phyloP scores from a whole-genome alignment of 2,329 filamentous ascomycete genomes.

The Aspergillus quadrilineatus region DNA sequence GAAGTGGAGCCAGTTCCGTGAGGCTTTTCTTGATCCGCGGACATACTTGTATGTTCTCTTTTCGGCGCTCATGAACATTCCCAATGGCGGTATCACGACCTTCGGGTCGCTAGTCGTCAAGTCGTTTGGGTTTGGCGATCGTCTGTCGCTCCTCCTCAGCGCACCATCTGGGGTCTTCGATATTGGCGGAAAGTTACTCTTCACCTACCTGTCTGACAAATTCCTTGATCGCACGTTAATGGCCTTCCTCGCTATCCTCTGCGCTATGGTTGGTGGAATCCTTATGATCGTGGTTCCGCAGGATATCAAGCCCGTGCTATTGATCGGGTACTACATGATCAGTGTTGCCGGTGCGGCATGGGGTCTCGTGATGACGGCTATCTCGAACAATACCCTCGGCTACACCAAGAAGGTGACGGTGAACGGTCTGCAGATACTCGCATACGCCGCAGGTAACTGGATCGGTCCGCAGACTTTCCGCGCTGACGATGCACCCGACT shows the following conservation, averaged over 20 bases:
- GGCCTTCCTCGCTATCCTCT: background rate
- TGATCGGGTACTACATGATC: conserved; percentile 45
- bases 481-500: conserved; percentile 43
- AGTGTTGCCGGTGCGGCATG: conserved; percentile 40
- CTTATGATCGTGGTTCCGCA: background rate
- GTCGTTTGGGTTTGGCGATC: conserved; percentile 45
- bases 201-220: background rate
- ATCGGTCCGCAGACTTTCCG: conserved; percentile 48
- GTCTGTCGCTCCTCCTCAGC: conserved; percentile 45
- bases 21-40: conserved; percentile 47
- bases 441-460: conserved; percentile 47
- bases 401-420: conserved; percentile 53
- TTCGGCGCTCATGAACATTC: conserved; percentile 37
- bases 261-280: background rate
- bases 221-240: background rate
- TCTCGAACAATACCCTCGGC: conserved; percentile 42
- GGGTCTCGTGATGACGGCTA: conserved; percentile 20
- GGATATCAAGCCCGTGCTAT: conserved; percentile 29
- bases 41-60: conserved; percentile 43
- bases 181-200: background rate
- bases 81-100: conserved; percentile 45
- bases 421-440: conserved; percentile 47
- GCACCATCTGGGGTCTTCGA: conserved; percentile 39
- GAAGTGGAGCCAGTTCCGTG: conserved; percentile 48
- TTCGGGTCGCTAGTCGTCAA: conserved; percentile 45